phyloP scores from a whole-genome alignment of 129 eudicot species.

The Saposhnikovia divaricata region DNA sequence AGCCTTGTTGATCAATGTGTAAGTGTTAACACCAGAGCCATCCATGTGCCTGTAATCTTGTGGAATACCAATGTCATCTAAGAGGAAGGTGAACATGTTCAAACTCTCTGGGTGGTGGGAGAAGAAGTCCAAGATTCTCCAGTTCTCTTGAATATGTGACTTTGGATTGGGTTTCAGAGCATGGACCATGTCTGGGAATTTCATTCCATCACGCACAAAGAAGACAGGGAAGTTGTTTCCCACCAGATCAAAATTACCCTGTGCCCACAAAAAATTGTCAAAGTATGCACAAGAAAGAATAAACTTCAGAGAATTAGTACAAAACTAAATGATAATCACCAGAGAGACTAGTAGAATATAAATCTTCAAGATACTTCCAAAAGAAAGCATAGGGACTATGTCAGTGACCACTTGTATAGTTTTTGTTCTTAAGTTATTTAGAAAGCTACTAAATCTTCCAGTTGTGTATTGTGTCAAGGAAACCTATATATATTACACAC shows the following conservation, averaged over 20 bases:
- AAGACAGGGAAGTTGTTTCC: constrained; percentile 92
- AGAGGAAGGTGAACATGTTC: constrained; percentile 74
- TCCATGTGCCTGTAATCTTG: constrained; percentile 84
- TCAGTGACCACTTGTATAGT: background rate
- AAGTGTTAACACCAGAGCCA: constrained; percentile 78
- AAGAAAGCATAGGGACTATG: background rate
- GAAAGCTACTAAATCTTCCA: background rate
- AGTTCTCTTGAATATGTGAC: constrained; percentile 79
- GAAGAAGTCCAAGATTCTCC: constrained; percentile 77
- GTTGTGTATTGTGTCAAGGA: background rate
- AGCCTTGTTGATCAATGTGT: constrained; percentile 57
- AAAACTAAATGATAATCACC: background rate
- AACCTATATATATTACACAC: background rate
- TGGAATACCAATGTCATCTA: constrained; percentile 68
- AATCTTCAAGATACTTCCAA: background rate
- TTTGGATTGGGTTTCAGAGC: constrained; percentile 80
- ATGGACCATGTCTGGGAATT: constrained; percentile 83
- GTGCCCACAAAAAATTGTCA: constrained; percentile 5
- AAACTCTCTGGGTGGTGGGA: constrained; percentile 79
- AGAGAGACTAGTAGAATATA: background rate
- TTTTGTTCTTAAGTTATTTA: background rate
- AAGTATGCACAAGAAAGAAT: constrained; percentile 3
- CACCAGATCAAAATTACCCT: constrained; percentile 86
- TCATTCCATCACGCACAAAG: constrained; percentile 74
- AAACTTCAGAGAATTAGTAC: background rate